Base-by-base conservation (phyloP, 1,139 yeast species). In the Kurtzmaniella quercitrusa region DNA sequence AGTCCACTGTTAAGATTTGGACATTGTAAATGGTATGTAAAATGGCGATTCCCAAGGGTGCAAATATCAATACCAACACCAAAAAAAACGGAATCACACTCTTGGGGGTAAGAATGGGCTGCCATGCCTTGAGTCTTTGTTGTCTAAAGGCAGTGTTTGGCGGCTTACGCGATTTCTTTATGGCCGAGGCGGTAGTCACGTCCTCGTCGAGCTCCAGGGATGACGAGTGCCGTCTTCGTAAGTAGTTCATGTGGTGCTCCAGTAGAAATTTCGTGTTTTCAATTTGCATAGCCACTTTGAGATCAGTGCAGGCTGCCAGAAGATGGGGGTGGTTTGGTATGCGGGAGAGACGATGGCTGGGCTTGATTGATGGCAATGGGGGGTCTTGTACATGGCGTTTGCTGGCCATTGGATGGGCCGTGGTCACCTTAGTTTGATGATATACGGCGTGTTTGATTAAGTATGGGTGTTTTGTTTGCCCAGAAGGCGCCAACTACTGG, bases 81-180 rank as follows among this genome's bases (percentile, higher is more conserved):
- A 84, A 66, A 34, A 85, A 64, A 25, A 85, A 63, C 3, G 93
- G 93, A 19, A 85, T 70, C 43, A 85, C 90, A n/a, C 85, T 76
- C 51, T 78, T 81, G 3, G 93, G 91, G 1, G 90, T 82, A 45
- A 85, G 70, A 40, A 85, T 82, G 0, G 93, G 93, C 62, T 85
- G 93, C 93, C 93, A 85, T 46, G 93, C 85, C 57, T 84, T 83
- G 53, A 82, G 65, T 59, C 89, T 65, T 55, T 82, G 89, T 46
- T 65, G 94, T 56, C 91, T 75, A 56, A 85, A 85, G 2, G 93
- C 93, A 3, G 93, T 85, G 58, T 85, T 86, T 55, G 82, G 84
- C 11, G 86, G 90, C 56, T 82, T 80, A 49, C 87, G 66, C 3
- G 84, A 78, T 52, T 77, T 80, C 19, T 34, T 18, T 29, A 16